Percentiles rank a stretch among this genome's conserved stretches.
These are phyloP conservation scores for Saccharomycopsis capsularis DNA, from an alignment of 805 yeast genomes.

Conservation along the genomic window DNA sequence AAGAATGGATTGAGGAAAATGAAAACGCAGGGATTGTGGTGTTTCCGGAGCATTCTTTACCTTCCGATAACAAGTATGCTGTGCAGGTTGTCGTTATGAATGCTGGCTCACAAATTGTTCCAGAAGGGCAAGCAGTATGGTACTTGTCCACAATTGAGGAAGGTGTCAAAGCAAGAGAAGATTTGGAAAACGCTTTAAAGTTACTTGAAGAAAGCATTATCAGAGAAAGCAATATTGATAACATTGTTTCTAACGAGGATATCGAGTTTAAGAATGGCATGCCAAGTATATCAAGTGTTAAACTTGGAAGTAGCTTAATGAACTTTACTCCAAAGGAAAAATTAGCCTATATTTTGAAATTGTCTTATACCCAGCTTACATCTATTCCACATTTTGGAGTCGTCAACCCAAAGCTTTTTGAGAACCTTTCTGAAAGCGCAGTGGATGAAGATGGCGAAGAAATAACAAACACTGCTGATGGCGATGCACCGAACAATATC, in stretches of 20 bases:
- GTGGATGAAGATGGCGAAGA: neutral
- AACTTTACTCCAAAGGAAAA: constrained; percentile 79
- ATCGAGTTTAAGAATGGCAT: constrained; percentile 53
- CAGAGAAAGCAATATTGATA: constrained; percentile 55
- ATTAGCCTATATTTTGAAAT: constrained; percentile 52
- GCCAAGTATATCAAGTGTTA: constrained; percentile 60
- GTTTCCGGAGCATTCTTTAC: constrained; percentile 80
- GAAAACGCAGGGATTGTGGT: constrained; percentile 85
- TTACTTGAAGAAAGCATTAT: constrained; percentile 75
- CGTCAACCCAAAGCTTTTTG: constrained; percentile 36
- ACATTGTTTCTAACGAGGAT: constrained; percentile 46
- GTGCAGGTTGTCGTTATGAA: constrained; percentile 88
- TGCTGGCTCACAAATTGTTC: constrained; percentile 81
- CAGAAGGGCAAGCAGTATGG: constrained; percentile 85
- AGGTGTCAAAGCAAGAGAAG: constrained; percentile 61
- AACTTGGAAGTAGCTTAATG: constrained; percentile 77
- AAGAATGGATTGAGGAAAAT: constrained; percentile 83
- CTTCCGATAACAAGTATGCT: constrained; percentile 56
- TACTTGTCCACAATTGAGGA: constrained; percentile 74
- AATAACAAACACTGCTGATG: neutral
- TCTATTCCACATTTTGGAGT: constrained; percentile 51
- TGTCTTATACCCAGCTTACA: constrained; percentile 54
- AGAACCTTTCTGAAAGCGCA: constrained; percentile 16
- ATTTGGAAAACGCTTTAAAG: constrained; percentile 70
- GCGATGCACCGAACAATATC: neutral